Base-by-base conservation (phyloP, 306 rosid genomes). In the Lablab purpureus region DNA sequence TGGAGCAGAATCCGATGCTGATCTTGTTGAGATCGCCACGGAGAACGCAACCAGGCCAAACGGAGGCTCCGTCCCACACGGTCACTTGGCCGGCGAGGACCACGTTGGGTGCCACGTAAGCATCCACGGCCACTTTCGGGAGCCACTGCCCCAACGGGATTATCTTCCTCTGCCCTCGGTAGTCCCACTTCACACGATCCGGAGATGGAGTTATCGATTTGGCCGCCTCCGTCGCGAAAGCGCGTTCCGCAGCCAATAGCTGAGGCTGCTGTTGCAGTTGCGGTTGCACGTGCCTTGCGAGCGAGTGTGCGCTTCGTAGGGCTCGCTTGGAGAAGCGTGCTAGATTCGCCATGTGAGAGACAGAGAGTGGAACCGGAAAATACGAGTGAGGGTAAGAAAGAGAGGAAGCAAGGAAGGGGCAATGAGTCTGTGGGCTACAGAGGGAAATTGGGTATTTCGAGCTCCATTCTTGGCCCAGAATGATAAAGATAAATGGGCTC, bases 1-100 rank as follows among this genome's bases (percentile, higher is more conserved):
- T 96, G 79, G 99, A 93, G 83, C 92, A 84, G 86, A 96, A 96
- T 0, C 99, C 98, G n/a, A 93, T 81, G 5, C 89, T 90, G 86
- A 93, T 93, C 89, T 90, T 96, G 75, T 96, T 96, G 84, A 96
- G 98, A 90, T 96, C 98, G 63, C 99, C 99, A 7, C 99, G 97
- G 64, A 93, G 96, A 36, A 96, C 98, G 13, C 91, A 81, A 8
- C 99, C 97, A 1, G 98, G 85, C 99, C 99, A 96, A 13, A 96
- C 96, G 40, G 99, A 93, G 78, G 99, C 93, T 2, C 94, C 98
- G 51, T 96, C 99, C 80, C 82, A 83, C 11, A 96, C 90, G 37
- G 91, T 92, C 76, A 96, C 99, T 87, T 96, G 99, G 27, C 99
- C 98, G 11, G 97, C 97, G 59, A 96, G 93, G 52, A 96, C 97